Evolutionary conservation across 2,329 filamentous ascomycete genomes (phyloP).

Genomic region (Mycosphaerelloides madeirae): DNA sequence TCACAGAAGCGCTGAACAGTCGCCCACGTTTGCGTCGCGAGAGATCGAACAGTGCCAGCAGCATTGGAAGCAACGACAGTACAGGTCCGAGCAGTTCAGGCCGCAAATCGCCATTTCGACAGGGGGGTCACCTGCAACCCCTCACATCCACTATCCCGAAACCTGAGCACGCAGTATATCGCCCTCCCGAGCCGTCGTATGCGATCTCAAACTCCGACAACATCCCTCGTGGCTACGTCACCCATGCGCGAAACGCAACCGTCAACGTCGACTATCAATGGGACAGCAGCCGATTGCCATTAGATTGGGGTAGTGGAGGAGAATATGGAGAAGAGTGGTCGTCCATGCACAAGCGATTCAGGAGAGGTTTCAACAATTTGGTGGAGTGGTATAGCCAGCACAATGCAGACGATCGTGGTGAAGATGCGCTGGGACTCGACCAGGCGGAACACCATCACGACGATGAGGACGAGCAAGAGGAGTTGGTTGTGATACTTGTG

Average conservation of each 20-base stretch:
- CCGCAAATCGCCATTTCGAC: slow-evolving; percentile 26
- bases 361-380: slow-evolving; percentile 71
- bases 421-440: slow-evolving; percentile 33
- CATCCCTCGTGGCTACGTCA: slow-evolving; percentile 82
- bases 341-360: slow-evolving; percentile 86
- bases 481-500: slow-evolving; percentile 79
- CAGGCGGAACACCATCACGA: slow-evolving; percentile 33
- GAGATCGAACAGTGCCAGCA: slow-evolving; percentile 46
- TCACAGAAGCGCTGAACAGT: slow-evolving; percentile 28
- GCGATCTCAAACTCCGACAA: slow-evolving; percentile 73
- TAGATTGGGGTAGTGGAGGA: slow-evolving; percentile 83
- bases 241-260: slow-evolving; percentile 84
- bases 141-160: slow-evolving; percentile 27
- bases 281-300: slow-evolving; percentile 78
- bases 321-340: slow-evolving; percentile 92
- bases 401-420: slow-evolving; percentile 32
- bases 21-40: slow-evolving; percentile 37
- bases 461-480: slow-evolving; percentile 55
- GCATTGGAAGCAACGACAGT: slow-evolving; percentile 29
- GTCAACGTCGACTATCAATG: slow-evolving; percentile 87
- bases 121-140: slow-evolving; percentile 22
- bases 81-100: slow-evolving; percentile 15
- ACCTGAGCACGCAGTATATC: slow-evolving; percentile 50
- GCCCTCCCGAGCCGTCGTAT: slow-evolving; percentile 73
- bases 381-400: slow-evolving; percentile 71